phyloP scores from a whole-genome alignment of 345 rosid genomes.

The Geranium rotundifolium region DNA sequence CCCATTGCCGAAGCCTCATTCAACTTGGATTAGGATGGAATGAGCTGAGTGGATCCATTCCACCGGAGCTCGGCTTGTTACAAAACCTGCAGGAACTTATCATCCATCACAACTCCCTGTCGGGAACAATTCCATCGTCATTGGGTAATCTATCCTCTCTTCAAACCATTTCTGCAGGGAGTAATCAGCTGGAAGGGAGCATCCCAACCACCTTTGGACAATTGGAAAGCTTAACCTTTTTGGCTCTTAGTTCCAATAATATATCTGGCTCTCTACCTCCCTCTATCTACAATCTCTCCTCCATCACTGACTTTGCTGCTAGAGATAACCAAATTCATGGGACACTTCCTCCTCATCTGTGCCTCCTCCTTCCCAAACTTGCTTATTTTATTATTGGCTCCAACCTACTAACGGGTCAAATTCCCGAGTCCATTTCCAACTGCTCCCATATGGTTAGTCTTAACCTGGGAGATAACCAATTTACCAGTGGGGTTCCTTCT shows the following conservation, averaged over 20 bases:
- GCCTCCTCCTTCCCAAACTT: constrained; percentile 5
- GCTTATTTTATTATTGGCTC: neutral
- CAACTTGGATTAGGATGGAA: accelerated
- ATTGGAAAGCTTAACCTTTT: neutral
- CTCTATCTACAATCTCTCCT: neutral
- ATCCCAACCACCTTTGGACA: neutral
- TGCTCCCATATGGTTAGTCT: neutral
- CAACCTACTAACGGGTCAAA: constrained; percentile 7
- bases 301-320: accelerated
- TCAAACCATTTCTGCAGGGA: neutral
- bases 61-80: neutral
- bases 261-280: neutral
- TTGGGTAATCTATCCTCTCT: neutral
- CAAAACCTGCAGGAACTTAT: neutral
- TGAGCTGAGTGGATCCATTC: neutral
- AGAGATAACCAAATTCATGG: neutral
- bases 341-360: neutral
- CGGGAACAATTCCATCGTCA: neutral
- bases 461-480: too few species aligned
- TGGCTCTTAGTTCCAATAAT: neutral
- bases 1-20: neutral
- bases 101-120: neutral
- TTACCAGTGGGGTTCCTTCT: constrained; percentile 12
- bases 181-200: neutral
- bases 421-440: constrained; percentile 11